Percentiles rank a stretch among this genome's conserved stretches.
These are phyloP conservation scores for Buddleja alternifolia DNA, from an alignment of 257 asterid species.

Conservation along the genomic window DNA sequence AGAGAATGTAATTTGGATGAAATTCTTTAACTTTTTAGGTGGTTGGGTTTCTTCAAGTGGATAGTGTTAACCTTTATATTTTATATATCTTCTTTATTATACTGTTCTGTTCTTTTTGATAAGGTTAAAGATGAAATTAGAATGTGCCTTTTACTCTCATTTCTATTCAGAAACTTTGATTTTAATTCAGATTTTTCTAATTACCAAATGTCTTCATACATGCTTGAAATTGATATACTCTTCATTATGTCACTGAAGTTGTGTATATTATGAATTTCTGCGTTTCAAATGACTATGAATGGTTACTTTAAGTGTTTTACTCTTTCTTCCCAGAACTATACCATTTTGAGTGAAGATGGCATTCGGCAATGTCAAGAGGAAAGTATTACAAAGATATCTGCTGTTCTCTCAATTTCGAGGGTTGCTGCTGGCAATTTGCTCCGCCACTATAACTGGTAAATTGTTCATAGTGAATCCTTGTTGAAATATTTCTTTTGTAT, in stretches of 20 bases:
- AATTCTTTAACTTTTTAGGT: background rate
- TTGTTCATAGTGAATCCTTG: constrained; percentile 26
- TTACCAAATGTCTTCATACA: constrained; percentile 3
- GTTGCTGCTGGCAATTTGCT: constrained; percentile 86
- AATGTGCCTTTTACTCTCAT: constrained; percentile 5
- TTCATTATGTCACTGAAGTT: constrained; percentile 8
- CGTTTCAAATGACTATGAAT: constrained; percentile 17
- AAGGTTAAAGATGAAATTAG: background rate
- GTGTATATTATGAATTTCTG: background rate
- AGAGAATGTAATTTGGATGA: background rate
- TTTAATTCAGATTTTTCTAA: constrained; percentile 5
- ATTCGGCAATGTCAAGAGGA: constrained; percentile 83
- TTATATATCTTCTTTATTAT: background rate
- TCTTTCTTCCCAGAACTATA: constrained; percentile 56
- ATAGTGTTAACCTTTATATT: constrained; percentile 1
- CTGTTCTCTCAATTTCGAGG: constrained; percentile 84
- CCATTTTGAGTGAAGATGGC: constrained; percentile 78
- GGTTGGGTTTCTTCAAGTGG: background rate
- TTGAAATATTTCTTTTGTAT: constrained; percentile 6
- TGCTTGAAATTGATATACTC: constrained; percentile 5
- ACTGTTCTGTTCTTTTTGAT: background rate
- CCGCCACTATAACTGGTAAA: constrained; percentile 88
- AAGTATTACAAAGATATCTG: constrained; percentile 64
- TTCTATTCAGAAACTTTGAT: constrained; percentile 21
- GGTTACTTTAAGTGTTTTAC: constrained; percentile 16